These are phyloP conservation scores for Mucor irregularis DNA, from an alignment of 371 early-diverging fungal genomes.

Conservation along the genomic window DNA sequence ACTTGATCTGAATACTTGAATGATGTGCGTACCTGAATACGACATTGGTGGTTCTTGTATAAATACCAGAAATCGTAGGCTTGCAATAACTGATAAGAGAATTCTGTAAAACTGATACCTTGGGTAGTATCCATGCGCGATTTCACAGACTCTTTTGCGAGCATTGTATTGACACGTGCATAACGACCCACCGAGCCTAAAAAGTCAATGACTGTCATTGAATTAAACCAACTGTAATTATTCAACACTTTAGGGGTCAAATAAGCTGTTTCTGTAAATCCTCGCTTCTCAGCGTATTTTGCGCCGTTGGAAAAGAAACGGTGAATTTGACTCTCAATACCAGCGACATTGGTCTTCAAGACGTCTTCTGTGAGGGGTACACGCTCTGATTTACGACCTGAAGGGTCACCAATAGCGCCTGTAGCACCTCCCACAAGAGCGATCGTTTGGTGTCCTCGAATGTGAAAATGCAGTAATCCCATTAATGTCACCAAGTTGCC, in stretches of 20 bases:
- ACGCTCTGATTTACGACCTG: conserved; percentile 83
- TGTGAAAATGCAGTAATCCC: conserved; percentile 82
- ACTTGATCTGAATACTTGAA: neutral
- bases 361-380: conserved; percentile 56
- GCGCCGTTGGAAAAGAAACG: conserved; percentile 71
- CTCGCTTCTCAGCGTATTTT: conserved; percentile 56
- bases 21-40: conserved; percentile 59
- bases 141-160: conserved; percentile 84
- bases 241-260: conserved; percentile 63
- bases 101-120: conserved; percentile 95
- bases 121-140: conserved; percentile 76
- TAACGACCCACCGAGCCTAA: conserved; percentile 77
- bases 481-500: conserved; percentile 90
- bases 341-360: conserved; percentile 64
- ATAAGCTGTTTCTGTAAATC: conserved; percentile 22
- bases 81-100: conserved; percentile 93
- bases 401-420: conserved; percentile 93
- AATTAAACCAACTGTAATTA: conserved; percentile 81
- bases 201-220: conserved; percentile 81
- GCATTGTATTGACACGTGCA: conserved; percentile 83
- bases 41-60: conserved; percentile 64
- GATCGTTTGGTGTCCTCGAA: conserved; percentile 81
- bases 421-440: conserved; percentile 95
- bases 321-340: conserved; percentile 72
- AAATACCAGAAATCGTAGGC: conserved; percentile 93